phyloP scores from a whole-genome alignment of 176 grass and related monocot species.

The Elymus sibiricus region DNA sequence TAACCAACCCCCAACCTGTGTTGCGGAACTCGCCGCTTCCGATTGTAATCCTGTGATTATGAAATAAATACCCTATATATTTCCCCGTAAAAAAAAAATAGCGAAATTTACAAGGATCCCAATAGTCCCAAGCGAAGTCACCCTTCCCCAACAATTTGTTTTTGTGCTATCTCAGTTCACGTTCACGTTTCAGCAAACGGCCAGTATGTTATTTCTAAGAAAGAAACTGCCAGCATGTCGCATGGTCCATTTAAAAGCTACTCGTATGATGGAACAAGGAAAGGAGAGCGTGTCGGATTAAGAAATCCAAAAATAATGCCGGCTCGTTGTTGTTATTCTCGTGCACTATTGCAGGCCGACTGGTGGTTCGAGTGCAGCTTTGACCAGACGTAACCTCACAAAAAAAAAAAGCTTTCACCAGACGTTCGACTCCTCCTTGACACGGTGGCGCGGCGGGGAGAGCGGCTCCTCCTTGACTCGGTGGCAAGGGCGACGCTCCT shows the following conservation, averaged over 20 bases:
- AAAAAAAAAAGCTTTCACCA: not conserved
- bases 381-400: not conserved
- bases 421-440: no score
- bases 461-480: no score
- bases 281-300: not conserved
- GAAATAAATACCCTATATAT: no score
- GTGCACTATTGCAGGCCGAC: not conserved
- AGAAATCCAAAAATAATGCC: not conserved
- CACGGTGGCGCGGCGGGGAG: no score
- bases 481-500: no score
- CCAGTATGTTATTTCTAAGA: not conserved
- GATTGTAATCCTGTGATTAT: no score
- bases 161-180: not conserved
- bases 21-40: no score
- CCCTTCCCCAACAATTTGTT: no score
- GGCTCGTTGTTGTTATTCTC: not conserved
- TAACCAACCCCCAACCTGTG: no score
- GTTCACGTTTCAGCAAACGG: conserved; percentile 28
- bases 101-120: no score
- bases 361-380: not conserved
- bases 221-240: not conserved
- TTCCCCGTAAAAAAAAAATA: no score
- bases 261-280: not conserved
- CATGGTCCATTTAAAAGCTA: not conserved
- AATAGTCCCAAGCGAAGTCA: no score